Percentiles rank a stretch among this genome's conserved stretches.
phyloP scores from a whole-genome alignment of 305 asterid genomes.

The Euphrasia arctica region DNA sequence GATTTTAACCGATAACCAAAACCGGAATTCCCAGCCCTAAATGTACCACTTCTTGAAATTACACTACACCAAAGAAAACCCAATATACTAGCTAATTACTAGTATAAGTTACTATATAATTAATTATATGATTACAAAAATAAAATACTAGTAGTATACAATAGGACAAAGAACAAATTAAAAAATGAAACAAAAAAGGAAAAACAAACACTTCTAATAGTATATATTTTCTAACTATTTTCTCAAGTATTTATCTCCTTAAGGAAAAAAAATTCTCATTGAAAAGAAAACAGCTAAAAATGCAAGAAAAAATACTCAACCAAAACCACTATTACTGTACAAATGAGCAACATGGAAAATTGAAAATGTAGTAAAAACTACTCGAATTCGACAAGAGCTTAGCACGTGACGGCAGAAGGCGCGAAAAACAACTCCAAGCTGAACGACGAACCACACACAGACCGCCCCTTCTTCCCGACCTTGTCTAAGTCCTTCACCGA shows the following conservation, averaged over 20 bases:
- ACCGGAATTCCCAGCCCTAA: too few species aligned
- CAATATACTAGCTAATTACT: too few species aligned
- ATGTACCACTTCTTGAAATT: too few species aligned
- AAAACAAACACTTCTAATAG: background rate
- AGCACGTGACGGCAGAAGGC: slow-evolving; percentile 38
- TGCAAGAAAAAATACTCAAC: background rate
- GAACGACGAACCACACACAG: slow-evolving; percentile 68
- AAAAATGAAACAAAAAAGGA: too few species aligned
- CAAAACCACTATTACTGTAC: background rate
- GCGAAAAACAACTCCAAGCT: slow-evolving; percentile 73
- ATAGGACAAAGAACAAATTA: too few species aligned
- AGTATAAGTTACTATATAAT: too few species aligned
- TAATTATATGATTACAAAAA: background rate
- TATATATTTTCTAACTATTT: background rate
- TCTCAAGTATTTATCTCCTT: too few species aligned
- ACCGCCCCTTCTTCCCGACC: slow-evolving; percentile 60
- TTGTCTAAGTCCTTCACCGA: slow-evolving; percentile 59
- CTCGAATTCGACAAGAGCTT: slow-evolving; percentile 26
- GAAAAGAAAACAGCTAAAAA: too few species aligned
- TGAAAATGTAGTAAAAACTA: background rate
- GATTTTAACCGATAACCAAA: too few species aligned
- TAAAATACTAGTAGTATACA: too few species aligned
- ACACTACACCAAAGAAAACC: too few species aligned
- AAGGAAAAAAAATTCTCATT: too few species aligned
- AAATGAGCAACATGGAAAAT: background rate